Percentiles rank a stretch among this genome's conserved stretches.
These are phyloP conservation scores for Bidens hawaiensis DNA, from an alignment of 140 eudicot genomes.

Conservation along the genomic window DNA sequence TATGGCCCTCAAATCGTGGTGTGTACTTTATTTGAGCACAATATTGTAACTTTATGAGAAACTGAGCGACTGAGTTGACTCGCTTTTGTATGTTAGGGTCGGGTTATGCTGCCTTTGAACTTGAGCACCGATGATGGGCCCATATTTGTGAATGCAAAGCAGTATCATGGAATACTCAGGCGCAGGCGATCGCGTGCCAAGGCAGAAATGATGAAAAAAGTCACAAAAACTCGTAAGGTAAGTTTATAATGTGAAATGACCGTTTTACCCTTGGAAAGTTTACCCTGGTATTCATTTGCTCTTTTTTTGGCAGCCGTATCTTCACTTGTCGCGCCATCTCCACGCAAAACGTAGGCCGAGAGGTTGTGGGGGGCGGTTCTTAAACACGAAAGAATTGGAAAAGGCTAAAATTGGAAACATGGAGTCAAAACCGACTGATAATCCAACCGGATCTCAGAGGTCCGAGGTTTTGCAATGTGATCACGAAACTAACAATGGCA, in stretches of 20 bases:
- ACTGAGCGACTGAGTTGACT: background rate
- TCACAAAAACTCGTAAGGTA: conserved; percentile 56
- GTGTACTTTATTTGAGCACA: conserved; percentile 23
- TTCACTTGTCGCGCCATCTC: conserved; percentile 88
- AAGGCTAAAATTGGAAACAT: conserved; percentile 14
- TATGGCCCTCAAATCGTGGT: conserved; percentile 57
- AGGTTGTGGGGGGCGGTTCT: conserved; percentile 92
- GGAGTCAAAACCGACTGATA: conserved; percentile 22
- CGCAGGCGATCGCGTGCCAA: conserved; percentile 77
- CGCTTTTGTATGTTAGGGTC: conserved; percentile 45
- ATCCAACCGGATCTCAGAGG: conserved; percentile 52
- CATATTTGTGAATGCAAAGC: conserved; percentile 73
- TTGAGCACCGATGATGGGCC: conserved; percentile 63
- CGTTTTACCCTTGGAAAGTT: background rate
- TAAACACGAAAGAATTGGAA: conserved; percentile 48
- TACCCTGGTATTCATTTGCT: background rate
- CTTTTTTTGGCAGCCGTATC: conserved; percentile 53
- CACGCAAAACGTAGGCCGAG: conserved; percentile 92
- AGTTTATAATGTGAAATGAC: conserved; percentile 4
- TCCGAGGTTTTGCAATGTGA: conserved; percentile 83
- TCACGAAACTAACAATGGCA: conserved; percentile 29
- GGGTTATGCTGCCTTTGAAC: conserved; percentile 75
- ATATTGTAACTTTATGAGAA: no score
- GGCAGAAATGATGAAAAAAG: conserved; percentile 57
- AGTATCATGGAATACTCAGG: conserved; percentile 72